These are phyloP conservation scores for Skeletonema menzelii DNA, from an alignment of 108 stramenopile genomes.

Conservation along the genomic window DNA sequence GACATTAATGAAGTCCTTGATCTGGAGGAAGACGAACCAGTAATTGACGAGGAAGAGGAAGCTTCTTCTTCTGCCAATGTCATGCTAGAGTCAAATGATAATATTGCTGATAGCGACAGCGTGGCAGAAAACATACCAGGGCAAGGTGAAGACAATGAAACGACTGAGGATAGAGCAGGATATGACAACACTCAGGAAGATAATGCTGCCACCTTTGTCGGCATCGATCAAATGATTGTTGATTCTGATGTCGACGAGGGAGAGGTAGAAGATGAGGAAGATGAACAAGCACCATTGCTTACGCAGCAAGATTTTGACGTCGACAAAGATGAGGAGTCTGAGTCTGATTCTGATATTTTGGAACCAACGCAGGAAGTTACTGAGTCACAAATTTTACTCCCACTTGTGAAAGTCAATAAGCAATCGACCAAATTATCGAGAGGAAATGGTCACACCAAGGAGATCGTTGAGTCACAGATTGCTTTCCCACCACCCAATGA, in stretches of 20 bases:
- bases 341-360: neutral
- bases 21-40: neutral
- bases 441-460: neutral
- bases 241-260: neutral
- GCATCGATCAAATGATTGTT: constrained; percentile 23
- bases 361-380: neutral
- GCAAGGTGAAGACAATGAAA: neutral
- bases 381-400: neutral
- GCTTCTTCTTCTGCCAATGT: too few species aligned
- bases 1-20: constrained; percentile 21
- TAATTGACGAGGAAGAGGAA: neutral
- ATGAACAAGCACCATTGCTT: neutral
- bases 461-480: neutral
- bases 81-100: neutral
- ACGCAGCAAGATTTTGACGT: neutral
- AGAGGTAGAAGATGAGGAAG: neutral
- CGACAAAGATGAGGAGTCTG: neutral
- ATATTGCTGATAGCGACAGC: neutral
- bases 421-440: neutral
- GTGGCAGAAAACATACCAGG: neutral
- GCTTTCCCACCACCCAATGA: neutral
- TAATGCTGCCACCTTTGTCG: constrained; percentile 1
- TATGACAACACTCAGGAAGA: neutral
- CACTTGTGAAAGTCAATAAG: neutral
- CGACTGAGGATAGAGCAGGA: neutral